phyloP scores from a whole-genome alignment of 306 rosid genomes.

The Biancaea sappan region DNA sequence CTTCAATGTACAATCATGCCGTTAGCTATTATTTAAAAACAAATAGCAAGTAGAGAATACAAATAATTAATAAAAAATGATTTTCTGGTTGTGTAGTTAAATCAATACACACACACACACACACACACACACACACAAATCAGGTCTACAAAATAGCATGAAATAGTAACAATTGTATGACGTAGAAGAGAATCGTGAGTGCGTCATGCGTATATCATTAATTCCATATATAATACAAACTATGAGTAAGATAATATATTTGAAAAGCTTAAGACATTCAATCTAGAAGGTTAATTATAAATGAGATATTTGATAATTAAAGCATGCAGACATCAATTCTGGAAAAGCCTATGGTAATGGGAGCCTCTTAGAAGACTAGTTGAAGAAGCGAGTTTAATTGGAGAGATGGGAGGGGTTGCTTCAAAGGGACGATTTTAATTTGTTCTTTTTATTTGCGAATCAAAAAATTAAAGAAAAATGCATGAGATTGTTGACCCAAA shows the following conservation, averaged over 20 bases:
- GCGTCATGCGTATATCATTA: constrained; percentile 23
- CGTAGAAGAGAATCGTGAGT: background rate
- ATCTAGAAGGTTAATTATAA: constrained; percentile 22
- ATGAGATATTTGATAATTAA: background rate
- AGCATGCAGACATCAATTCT: background rate
- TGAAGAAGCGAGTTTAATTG: constrained; percentile 11
- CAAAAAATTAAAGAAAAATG: background rate
- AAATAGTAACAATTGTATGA: background rate
- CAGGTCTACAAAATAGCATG: no score
- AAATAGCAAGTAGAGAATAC: background rate
- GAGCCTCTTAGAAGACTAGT: background rate
- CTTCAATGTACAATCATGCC: background rate
- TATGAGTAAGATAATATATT: background rate
- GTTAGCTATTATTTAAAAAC: background rate
- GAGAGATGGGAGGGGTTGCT: background rate
- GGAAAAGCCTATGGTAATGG: constrained; percentile 18
- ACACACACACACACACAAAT: background rate
- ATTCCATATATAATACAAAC: background rate
- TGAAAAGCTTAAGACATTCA: background rate
- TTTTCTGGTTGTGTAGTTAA: no score
- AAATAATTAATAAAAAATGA: background rate
- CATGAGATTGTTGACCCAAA: constrained; percentile 7
- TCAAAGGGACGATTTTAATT: constrained; percentile 8
- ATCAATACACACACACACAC: no score
- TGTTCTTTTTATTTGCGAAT: background rate